These are phyloP conservation scores for Calycina marina DNA, from an alignment of 2,329 filamentous ascomycete species.

Conservation along the genomic window DNA sequence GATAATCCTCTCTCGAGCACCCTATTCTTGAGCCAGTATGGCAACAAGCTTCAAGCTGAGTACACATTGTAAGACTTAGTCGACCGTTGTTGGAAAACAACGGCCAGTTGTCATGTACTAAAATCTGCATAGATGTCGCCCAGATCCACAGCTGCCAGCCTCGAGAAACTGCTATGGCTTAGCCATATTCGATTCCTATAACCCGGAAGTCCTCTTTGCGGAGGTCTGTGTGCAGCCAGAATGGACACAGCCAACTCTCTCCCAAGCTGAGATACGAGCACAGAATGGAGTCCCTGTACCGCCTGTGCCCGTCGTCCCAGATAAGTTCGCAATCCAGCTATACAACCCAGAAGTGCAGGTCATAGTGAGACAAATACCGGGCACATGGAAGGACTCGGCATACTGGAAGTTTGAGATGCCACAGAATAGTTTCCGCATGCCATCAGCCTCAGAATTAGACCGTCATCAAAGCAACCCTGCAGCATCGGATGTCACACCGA, in stretches of 20 bases:
- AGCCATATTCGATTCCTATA: constrained; percentile 70
- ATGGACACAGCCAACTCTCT: constrained; percentile 72
- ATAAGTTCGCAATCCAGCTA: constrained; percentile 69
- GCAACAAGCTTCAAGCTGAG: constrained; percentile 62
- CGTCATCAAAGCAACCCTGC: constrained; percentile 48
- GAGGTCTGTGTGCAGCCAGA: constrained; percentile 75
- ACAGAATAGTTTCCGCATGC: constrained; percentile 66
- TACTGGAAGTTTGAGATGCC: constrained; percentile 92
- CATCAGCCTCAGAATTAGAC: constrained; percentile 67
- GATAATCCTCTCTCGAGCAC: constrained; percentile 40
- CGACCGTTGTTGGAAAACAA: neutral
- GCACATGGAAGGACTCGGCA: constrained; percentile 66
- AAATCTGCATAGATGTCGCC: constrained; percentile 34
- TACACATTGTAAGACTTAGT: constrained; percentile 47
- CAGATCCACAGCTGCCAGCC: constrained; percentile 52
- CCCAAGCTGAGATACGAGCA: constrained; percentile 64
- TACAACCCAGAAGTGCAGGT: constrained; percentile 90
- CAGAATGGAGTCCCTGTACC: constrained; percentile 49
- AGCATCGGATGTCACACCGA: constrained; percentile 45
- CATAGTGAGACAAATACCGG: constrained; percentile 51
- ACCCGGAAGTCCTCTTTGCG: constrained; percentile 68
- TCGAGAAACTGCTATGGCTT: constrained; percentile 76
- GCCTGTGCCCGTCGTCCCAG: constrained; percentile 60
- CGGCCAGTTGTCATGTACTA: neutral
- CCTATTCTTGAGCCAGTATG: constrained; percentile 50